phyloP scores from a whole-genome alignment of 306 rosid species.

The Rosa lucieae region DNA sequence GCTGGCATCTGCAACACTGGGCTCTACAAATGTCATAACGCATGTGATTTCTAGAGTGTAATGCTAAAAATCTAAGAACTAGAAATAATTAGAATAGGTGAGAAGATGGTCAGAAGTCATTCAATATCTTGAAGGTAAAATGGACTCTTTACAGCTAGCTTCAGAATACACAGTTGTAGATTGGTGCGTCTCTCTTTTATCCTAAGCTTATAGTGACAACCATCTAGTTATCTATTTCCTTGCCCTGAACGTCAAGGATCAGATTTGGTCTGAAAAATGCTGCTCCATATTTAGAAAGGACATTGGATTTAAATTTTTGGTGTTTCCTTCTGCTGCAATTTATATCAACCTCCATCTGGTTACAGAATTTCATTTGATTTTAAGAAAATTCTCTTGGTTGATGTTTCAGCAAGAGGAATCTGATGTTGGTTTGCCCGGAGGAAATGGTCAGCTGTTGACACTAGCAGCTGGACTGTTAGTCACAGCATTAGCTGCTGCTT shows the following conservation, averaged over 20 bases:
- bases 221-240: not conserved
- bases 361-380: not conserved
- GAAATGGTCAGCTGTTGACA: conserved; percentile 75
- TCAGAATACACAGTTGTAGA: not conserved
- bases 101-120: not conserved
- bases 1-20: conserved; percentile 12
- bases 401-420: conserved; percentile 91
- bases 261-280: not conserved
- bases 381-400: conserved; percentile 6
- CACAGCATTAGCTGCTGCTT: conserved; percentile 85
- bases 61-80: not conserved
- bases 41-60: not conserved
- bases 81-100: not conserved
- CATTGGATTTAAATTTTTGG: not conserved
- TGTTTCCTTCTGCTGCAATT: not conserved
- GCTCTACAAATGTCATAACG: not conserved
- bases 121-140: not conserved
- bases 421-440: conserved; percentile 58
- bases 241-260: not conserved
- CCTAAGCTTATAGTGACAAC: not conserved
- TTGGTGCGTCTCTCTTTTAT: not conserved
- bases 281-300: not conserved
- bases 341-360: not conserved
- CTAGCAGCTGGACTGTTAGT: conserved; percentile 80
- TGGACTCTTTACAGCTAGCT: not conserved